phyloP scores from a whole-genome alignment of 352 stramenopile species.

The Phytophthora fragariae region DNA sequence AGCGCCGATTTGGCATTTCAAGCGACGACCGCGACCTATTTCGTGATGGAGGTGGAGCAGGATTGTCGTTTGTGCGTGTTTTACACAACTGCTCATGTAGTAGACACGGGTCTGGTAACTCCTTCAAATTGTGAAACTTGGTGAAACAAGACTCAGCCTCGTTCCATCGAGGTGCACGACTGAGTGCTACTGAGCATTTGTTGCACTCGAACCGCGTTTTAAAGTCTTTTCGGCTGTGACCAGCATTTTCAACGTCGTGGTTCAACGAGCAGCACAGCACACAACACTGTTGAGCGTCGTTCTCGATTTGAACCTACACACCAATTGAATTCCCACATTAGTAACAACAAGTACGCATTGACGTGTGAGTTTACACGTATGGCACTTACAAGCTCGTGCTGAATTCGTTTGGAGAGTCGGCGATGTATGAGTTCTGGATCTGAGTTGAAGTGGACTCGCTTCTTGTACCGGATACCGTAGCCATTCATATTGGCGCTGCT shows the following conservation, averaged over 20 bases:
- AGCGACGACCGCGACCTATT: not conserved
- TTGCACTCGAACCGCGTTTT: constrained; percentile 12
- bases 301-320: constrained; percentile 10
- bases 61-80: constrained; percentile 10
- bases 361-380: not conserved
- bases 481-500: not conserved
- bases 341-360: not conserved
- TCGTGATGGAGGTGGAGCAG: not conserved
- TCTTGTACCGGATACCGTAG: not conserved
- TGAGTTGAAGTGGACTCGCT: constrained; percentile 4
- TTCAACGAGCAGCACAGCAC: constrained; percentile 8
- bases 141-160: not conserved
- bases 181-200: not conserved
- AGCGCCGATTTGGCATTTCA: not conserved
- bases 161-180: not conserved
- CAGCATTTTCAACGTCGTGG: constrained; percentile 7
- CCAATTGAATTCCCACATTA: not conserved
- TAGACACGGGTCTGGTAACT: constrained; percentile 7
- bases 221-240: constrained; percentile 6
- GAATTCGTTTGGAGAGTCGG: constrained; percentile 6
- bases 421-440: constrained; percentile 3
- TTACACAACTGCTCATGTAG: not conserved
- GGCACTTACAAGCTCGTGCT: not conserved
- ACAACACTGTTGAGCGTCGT: not conserved
- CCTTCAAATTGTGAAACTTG: constrained; percentile 7